phyloP scores from a whole-genome alignment of 106 monocot genomes.

The Hemerocallis citrina region DNA sequence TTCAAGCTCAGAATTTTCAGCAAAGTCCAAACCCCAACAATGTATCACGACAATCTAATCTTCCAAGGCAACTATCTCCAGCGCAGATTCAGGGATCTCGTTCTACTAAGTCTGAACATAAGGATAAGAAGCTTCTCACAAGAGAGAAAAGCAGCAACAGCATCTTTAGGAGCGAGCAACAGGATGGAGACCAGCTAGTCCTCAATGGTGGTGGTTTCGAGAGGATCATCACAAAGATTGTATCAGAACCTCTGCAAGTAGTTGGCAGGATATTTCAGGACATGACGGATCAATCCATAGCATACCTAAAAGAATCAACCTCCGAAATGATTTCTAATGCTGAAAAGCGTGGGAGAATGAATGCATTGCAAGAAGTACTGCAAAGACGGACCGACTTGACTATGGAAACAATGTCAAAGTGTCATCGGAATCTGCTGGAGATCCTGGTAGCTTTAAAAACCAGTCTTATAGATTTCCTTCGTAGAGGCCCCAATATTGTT shows the following conservation, averaged over 20 bases:
- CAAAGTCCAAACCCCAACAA: too few relatives aligned
- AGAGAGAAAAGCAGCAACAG: constrained; percentile 50
- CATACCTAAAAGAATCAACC: constrained; percentile 53
- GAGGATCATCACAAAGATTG: constrained; percentile 41
- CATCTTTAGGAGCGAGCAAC: constrained; percentile 33
- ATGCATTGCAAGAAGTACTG: constrained; percentile 40
- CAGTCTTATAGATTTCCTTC: constrained; percentile 53
- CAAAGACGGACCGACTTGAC: constrained; percentile 58
- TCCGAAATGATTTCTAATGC: constrained; percentile 38
- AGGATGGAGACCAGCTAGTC: constrained; percentile 20
- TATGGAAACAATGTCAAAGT: constrained; percentile 37
- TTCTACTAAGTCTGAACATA: constrained; percentile 28
- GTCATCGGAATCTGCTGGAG: constrained; percentile 44
- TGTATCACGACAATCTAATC: constrained; percentile 18
- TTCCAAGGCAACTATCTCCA: constrained; percentile 26
- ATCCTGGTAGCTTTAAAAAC: constrained; percentile 75
- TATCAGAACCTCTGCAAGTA: constrained; percentile 53
- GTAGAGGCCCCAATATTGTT: constrained; percentile 12
- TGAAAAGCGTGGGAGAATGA: constrained; percentile 42
- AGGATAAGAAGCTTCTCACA: constrained; percentile 33
- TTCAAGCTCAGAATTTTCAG: constrained; percentile 16
- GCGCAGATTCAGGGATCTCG: constrained; percentile 27
- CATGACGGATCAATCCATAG: constrained; percentile 54
- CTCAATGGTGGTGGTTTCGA: constrained; percentile 48
- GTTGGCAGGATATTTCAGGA: constrained; percentile 50